Evolutionary conservation across 345 rosid genomes (phyloP), one percentile per base, ranked within the genome.

Genomic region (Limnanthes douglasii): DNA sequence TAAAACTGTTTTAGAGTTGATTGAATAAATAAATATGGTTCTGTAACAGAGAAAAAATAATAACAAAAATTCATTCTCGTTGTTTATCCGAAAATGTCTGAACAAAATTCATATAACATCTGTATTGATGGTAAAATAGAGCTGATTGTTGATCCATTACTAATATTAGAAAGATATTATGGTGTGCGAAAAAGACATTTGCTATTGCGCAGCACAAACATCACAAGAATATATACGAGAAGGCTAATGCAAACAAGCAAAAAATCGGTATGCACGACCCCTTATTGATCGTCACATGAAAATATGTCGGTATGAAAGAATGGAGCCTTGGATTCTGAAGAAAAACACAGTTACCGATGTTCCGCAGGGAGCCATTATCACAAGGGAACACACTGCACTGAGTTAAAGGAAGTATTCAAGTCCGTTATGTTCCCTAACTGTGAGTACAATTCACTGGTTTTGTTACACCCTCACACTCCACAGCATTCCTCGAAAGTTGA

Each of bases 121-220:
- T 92, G 99, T 96, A 81, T 92, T 48, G 96, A 92, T 67, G 96
- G 88, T 37, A 85, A 92, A 57, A 90, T 90, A 94, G 99, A 92
- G 83, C 70, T 92, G 54, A 63, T 73, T 32, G 90, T 85, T 28
- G 96, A 81, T 37, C 96, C 99, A 4, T 51, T 85, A 52, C 78
- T 70, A 43, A 73, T 92, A 37, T 64, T 92, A 19, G 99, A 92
- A 64, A 92, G 99, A 94, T 81, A 67, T 52, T 90, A 46, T 90
- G 96, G 96, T 80, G 76, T 52, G 93, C 73, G 44, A 81, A 78
- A 55, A 68, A 73, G 61, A 85, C 83, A 13, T 92, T 85, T 69
- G 85, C 96, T 25, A 78, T 85, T 54, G 88, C 93, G 26, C 96
- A 75, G 53, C 99, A 85, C 69, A 92, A 85, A 60, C 93, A 80